Conservation (phyloP, 75 land plant species). For the Pinus tabuliformis region DNA sequence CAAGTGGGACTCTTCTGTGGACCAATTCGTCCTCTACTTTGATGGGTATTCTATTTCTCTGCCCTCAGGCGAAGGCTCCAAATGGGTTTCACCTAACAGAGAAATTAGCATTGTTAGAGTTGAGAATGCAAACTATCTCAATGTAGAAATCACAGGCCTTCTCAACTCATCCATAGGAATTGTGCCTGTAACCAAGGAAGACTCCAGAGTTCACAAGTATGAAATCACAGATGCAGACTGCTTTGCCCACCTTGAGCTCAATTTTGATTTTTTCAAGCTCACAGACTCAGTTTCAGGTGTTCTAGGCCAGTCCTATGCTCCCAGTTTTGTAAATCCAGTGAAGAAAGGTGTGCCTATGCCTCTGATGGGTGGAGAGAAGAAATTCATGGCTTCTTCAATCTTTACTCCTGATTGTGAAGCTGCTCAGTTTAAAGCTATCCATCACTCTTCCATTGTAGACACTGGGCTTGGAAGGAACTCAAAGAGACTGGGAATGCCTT, state of each 20-base stretch:
- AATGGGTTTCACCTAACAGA: constrained; percentile 1
- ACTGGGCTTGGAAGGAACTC: too few species aligned
- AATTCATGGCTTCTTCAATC: constrained; percentile 9
- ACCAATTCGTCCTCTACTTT: constrained; percentile 18
- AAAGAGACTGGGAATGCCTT: too few species aligned
- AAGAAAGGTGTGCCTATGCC: constrained; percentile 28
- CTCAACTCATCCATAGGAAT: constrained; percentile 14
- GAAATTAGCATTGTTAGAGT: constrained; percentile 9
- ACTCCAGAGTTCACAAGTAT: constrained; percentile 31
- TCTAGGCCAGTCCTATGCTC: constrained; percentile 29
- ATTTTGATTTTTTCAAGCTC: constrained; percentile 23
- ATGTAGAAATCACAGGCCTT: not conserved
- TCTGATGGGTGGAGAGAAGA: constrained; percentile 20
- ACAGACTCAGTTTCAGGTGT: constrained; percentile 18
- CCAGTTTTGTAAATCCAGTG: constrained; percentile 15
- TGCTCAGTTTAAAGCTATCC: constrained; percentile 3
- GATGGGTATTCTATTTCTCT: constrained; percentile 17
- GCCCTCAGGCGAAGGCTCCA: not conserved
- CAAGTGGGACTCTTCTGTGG: constrained; percentile 20
- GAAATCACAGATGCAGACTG: constrained; percentile 21
- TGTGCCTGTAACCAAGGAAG: constrained; percentile 32
- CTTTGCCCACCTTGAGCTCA: constrained; percentile 31
- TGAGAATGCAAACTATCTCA: constrained; percentile 5
- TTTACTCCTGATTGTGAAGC: constrained; percentile 28
- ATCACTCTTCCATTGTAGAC: too few species aligned